Percentiles rank a stretch among this genome's conserved stretches.
Evolutionary conservation across 768 basidiomycete genomes (phyloP).

Genomic region (Leccinum pellstonianum): DNA sequence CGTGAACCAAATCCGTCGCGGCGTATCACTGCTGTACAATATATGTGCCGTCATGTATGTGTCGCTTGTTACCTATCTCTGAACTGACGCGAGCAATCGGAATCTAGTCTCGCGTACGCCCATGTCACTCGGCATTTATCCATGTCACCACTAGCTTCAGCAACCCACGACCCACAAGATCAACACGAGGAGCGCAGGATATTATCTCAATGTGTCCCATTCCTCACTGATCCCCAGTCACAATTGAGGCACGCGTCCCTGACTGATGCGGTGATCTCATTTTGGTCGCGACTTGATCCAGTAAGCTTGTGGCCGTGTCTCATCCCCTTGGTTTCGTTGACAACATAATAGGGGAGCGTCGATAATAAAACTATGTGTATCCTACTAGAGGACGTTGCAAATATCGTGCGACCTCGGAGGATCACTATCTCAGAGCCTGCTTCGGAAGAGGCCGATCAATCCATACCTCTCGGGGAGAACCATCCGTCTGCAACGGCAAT

Average conservation of each 20-base stretch:
- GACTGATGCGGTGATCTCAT: slow-evolving; percentile 51
- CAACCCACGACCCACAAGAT: slow-evolving; percentile 42
- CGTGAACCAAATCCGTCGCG: slow-evolving; percentile 37
- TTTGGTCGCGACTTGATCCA: slow-evolving; percentile 64
- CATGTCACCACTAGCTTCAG: slow-evolving; percentile 52
- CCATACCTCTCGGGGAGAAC: slow-evolving; percentile 1
- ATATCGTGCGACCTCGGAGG: slow-evolving; percentile 48
- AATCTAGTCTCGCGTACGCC: slow-evolving; percentile 61
- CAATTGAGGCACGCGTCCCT: slow-evolving; percentile 51
- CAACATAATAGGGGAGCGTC: slow-evolving; percentile 30
- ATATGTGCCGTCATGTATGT: slow-evolving; percentile 66
- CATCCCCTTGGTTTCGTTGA: slow-evolving; percentile 9
- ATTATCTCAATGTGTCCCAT: slow-evolving; percentile 58
- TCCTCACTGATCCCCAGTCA: slow-evolving; percentile 60
- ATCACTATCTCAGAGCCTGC: slow-evolving; percentile 16
- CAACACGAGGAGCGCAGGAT: slow-evolving; percentile 45
- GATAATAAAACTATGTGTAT: slow-evolving; percentile 45
- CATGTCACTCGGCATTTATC: slow-evolving; percentile 64
- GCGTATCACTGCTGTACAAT: slow-evolving; percentile 62
- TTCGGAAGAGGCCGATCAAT: not conserved
- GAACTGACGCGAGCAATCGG: not conserved
- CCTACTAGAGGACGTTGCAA: slow-evolving; percentile 54
- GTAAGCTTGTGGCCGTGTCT: slow-evolving; percentile 16
- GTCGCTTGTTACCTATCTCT: not conserved
- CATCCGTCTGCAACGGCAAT: slow-evolving; percentile 18